Conservation (phyloP, 2,329 filamentous ascomycete genomes). For the Aspergillus sp. region DNA sequence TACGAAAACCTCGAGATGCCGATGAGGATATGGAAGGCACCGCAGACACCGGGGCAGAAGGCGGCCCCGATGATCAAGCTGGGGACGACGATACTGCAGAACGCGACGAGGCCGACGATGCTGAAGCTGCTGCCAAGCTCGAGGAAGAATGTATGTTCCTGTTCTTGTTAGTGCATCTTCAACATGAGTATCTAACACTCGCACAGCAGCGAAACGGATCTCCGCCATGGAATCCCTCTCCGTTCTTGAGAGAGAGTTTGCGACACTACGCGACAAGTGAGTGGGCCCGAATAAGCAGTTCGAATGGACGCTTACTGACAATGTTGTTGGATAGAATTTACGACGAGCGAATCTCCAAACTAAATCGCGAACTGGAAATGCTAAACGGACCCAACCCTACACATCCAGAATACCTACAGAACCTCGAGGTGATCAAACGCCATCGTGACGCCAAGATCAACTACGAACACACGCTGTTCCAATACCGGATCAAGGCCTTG, state of each 20-base stretch:
- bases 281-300: slow-evolving; percentile 9
- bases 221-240: slow-evolving; percentile 75
- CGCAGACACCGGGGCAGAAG: slow-evolving; percentile 41
- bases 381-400: slow-evolving; percentile 59
- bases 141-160: slow-evolving; percentile 51
- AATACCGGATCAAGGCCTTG: slow-evolving; percentile 71
- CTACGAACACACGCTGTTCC: slow-evolving; percentile 69
- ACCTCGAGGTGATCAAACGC: slow-evolving; percentile 82
- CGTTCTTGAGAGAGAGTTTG: slow-evolving; percentile 84
- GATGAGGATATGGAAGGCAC: slow-evolving; percentile 38
- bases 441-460: slow-evolving; percentile 77
- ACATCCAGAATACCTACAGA: slow-evolving; percentile 88
- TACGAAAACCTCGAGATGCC: slow-evolving; percentile 38
- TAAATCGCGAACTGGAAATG: slow-evolving; percentile 67
- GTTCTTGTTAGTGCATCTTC: background rate
- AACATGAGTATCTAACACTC: background rate
- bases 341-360: slow-evolving; percentile 78
- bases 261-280: slow-evolving; percentile 68
- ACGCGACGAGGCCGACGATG: slow-evolving; percentile 44
- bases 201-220: slow-evolving; percentile 70
- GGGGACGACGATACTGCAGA: slow-evolving; percentile 51
- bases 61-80: slow-evolving; percentile 46
- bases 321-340: slow-evolving; percentile 61
- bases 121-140: slow-evolving; percentile 44
- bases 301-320: background rate